Base-by-base conservation (phyloP, 257 asterid species). In the Solanum lignicaule region DNA sequence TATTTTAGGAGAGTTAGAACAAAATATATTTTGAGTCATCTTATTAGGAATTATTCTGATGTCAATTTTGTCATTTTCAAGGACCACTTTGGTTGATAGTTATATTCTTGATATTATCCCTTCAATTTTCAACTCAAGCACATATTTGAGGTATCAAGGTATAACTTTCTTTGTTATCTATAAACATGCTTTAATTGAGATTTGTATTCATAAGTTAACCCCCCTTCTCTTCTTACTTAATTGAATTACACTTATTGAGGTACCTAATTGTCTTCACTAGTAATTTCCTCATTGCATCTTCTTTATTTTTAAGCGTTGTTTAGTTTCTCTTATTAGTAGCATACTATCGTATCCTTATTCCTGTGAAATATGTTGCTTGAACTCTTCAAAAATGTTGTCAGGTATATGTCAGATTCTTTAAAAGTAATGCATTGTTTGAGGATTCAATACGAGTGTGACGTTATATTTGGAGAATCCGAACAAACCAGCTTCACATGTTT, bases 381-480 rank as follows among this genome's bases (percentile, higher is more conserved):
- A 55, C 2, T 55, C 4, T 55, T 0, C 4, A 55, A 55, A 55
- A 55, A 55, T 55, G 4, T 0, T 0, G 1, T 18, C 0, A 6
- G 23, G 23, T 52, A 5, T 52, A 16, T 52, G 4, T 6, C n/a
- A 52, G 2, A 18, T 55, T 55, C n/a, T 55, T 55, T 16, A 55
- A 55, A 6, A 18, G 10, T 6, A 18, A 55, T 55, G 65, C 58
- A 18, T 55, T 55, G 10, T 55, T 2, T 18, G n/a, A 55, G 65
- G 65, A 55, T 55, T 55, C 2, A 0, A 16, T 55, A 55, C 2
- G 62, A 52, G 62, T 55, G n/a, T 55, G 4, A 55, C 0, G 4
- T 18, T 55, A 18, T 55, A 55, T 55, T 55, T 55, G 4, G 65
- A 55, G n/a, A 55, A 55, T 55, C n/a, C 1, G 10, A 55, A 55